These are phyloP conservation scores for Filobasidium uniguttulatum DNA, from an alignment of 1,284 basidiomycete species.

Conservation along the genomic window DNA sequence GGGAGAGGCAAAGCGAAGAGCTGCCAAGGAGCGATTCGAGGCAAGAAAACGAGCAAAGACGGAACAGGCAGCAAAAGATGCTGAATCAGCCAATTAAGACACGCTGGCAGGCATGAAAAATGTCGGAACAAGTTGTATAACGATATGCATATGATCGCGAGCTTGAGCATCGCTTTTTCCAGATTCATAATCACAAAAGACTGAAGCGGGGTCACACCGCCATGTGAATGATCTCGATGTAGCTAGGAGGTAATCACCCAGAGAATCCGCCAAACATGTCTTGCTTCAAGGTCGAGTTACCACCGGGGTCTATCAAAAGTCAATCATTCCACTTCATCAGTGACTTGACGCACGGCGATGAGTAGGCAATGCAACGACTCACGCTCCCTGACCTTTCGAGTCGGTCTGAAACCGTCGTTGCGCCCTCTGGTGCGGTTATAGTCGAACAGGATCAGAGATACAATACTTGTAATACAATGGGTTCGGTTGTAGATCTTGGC, in stretches of 20 bases:
- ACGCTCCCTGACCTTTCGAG: constrained; percentile 35
- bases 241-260: no score
- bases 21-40: constrained; percentile 59
- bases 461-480: constrained; percentile 2
- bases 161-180: no score
- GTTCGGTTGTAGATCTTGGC: no score
- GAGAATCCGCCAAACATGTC: constrained; percentile 32
- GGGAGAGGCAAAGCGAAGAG: constrained; percentile 52
- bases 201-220: no score
- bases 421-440: constrained; percentile 7
- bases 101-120: no score
- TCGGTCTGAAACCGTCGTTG: constrained; percentile 28
- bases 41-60: constrained; percentile 63
- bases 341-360: background rate
- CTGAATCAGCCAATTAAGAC: no score
- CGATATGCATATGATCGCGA: no score
- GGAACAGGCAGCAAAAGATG: constrained; percentile 41
- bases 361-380: constrained; percentile 6
- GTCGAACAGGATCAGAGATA: constrained; percentile 9
- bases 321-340: background rate
- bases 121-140: background rate
- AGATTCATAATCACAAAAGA: no score
- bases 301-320: constrained; percentile 26
- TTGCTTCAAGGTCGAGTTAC: constrained; percentile 28
- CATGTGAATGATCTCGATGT: no score